Evolutionary conservation across 768 basidiomycete species (phyloP), one percentile per base, ranked within the genome.

Genomic region (Rhizopogon sp.): DNA sequence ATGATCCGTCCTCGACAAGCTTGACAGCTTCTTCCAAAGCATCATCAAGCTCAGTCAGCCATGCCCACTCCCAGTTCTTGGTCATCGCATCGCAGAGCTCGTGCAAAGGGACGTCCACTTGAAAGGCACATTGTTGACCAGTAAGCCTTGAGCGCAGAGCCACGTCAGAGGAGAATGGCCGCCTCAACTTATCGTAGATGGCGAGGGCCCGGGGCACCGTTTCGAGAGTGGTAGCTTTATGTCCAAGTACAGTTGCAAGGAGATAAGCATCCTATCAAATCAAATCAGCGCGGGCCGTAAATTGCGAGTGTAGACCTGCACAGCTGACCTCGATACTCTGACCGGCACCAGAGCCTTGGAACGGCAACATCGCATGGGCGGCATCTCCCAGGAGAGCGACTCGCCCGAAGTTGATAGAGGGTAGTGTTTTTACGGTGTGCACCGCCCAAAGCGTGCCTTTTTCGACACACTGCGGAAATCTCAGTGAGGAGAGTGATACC

Each of bases 381-480:
- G 77, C 73, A 57, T 79, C 76, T 0, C 77, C 76, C 7, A 79
- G 45, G 13, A 79, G 55, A 62, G 70, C 73, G 70, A 85, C 83
- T 9, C 77, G 68, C 16, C 79, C 82, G 16, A 73, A 74, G 2
- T 78, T 75, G 52, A 76, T 80, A 6, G 80, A 72, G 0, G 71
- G 70, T 20, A 89, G 65, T 6, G 82, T 78, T 50, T 72, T 74
- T 2, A 82, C 70, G 4, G 73, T 77, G 62, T 87, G 82, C 31
- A 90, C 77, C 0, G 83, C 84, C 88, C 88, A 89, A 39, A 80
- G 70, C 22, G 75, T 67, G 2, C 80, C 74, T 44, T 70, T 74
- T 3, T 80, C 77, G 20, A 80, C 72, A 58, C 81, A 81, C 85
- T 87, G 50, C 25, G 39, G 3, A 31, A 16, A 46, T 17, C 57